Base-by-base conservation (phyloP, 805 yeast species). In the Nakazawaea wyomingensis region DNA sequence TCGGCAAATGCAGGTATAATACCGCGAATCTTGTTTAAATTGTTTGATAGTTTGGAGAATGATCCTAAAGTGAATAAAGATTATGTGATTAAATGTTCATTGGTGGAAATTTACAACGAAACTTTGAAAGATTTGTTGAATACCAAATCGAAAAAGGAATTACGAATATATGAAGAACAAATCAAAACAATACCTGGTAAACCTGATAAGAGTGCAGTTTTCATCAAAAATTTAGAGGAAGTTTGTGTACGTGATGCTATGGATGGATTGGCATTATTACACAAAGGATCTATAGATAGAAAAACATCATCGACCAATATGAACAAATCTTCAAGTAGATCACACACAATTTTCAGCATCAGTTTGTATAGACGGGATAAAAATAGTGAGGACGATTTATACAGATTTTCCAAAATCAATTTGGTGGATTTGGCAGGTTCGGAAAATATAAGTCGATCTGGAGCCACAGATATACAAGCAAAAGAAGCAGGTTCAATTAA, bases 401-500 rank as follows among this genome's bases (percentile, higher is more conserved):
- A 60, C 37, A 55, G 56, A 14, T 50, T 50, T 34, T 57, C 67
- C 5, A 64, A 64, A 43, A 51, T 63, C 59, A 87, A 89, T 56
- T 65, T 89, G 18, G 98, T 91, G 5, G 98, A 91, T 65, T 69
- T 91, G 50, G 99, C 98, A 0, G 98, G 99, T 0, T 85, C 96
- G 4, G 99, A 91, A 59, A 90, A 90, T 57, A 82, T 91, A 42
- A 76, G 70, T 49, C 69, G 88, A 53, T 85, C 96, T 0, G 99
- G 99, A 3, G 96, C 97, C 0, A 71, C 78, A 19, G 80, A 85
- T 51, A 83, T 79, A 56, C 71, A 96, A 34, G 96, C 96, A 0
- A 80, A 88, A 51, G 99, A 91, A 57, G 96, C 97, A 0, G 97
- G 96, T 0, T 78, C 87, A 16, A 90, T 90, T 39, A 91, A 91